Evolutionary conservation across 2,329 filamentous ascomycete genomes (phyloP).

Genomic region (Beauveria sp.): DNA sequence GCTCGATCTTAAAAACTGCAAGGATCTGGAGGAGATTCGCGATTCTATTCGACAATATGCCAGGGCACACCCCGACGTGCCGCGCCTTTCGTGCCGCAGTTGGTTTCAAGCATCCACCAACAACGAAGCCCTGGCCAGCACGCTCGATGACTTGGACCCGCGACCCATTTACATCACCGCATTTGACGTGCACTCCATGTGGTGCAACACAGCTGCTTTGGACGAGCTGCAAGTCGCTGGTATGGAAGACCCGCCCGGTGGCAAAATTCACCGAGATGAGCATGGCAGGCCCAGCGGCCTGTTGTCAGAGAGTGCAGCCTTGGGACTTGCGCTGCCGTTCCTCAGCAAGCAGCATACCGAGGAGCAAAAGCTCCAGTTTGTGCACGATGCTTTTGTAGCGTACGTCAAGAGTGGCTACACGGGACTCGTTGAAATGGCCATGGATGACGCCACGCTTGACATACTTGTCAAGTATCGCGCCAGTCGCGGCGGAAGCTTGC

Average conservation of each 20-base stretch:
- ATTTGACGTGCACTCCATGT: slow-evolving; percentile 35
- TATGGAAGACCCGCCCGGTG: slow-evolving; percentile 32
- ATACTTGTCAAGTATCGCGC: slow-evolving; percentile 24
- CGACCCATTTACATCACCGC: slow-evolving; percentile 37
- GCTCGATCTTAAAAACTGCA: slow-evolving; percentile 28
- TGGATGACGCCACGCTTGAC: slow-evolving; percentile 37
- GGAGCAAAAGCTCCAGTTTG: slow-evolving; percentile 28
- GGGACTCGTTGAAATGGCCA: slow-evolving; percentile 39
- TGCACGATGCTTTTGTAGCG: slow-evolving; percentile 29
- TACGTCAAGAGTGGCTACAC: slow-evolving; percentile 35
- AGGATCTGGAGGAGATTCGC: slow-evolving; percentile 29
- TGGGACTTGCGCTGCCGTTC: slow-evolving; percentile 35
- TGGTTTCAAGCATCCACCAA: slow-evolving; percentile 39
- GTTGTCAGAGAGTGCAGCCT: slow-evolving; percentile 32
- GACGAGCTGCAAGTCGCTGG: slow-evolving; percentile 30
- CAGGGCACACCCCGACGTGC: slow-evolving; percentile 24
- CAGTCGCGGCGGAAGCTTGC: slow-evolving; percentile 21
- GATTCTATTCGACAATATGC: slow-evolving; percentile 26
- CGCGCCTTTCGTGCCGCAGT: slow-evolving; percentile 31
- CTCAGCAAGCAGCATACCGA: slow-evolving; percentile 28
- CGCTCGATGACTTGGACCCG: slow-evolving; percentile 36
- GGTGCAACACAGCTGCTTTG: slow-evolving; percentile 37
- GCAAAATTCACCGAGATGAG: slow-evolving; percentile 32
- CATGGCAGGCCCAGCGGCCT: slow-evolving; percentile 32
- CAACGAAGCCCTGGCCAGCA: slow-evolving; percentile 28